Evolutionary conservation across 345 rosid species (phyloP).

Genomic region (Brassica cretica): DNA sequence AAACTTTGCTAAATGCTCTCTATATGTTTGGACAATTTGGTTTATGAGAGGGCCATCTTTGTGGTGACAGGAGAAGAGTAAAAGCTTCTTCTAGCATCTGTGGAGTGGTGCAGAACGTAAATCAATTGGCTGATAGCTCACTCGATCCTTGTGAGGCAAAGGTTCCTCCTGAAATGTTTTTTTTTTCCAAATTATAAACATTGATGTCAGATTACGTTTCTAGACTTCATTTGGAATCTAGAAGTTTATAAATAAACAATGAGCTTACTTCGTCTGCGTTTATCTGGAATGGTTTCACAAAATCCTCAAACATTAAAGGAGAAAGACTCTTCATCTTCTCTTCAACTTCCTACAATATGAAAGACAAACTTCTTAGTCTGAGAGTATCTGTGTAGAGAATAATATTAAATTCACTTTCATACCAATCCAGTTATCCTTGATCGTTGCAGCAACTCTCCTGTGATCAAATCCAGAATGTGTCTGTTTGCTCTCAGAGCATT

Average conservation of each 20-base stretch:
- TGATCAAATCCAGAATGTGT: constrained; percentile 70
- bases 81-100: constrained; percentile 46
- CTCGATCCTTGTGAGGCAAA: constrained; percentile 61
- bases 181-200: not conserved
- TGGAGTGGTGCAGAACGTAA: constrained; percentile 82
- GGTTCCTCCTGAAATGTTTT: constrained; percentile 62
- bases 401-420: constrained; percentile 13
- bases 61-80: not conserved
- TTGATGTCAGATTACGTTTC: not conserved
- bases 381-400: not conserved
- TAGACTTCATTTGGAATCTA: not conserved
- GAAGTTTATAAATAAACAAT: constrained; percentile 4
- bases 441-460: constrained; percentile 63
- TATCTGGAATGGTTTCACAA: constrained; percentile 81
- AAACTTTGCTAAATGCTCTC: constrained; percentile 1
- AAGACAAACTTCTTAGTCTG: constrained; percentile 13
- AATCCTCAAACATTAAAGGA: constrained; percentile 82
- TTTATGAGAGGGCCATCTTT: not conserved
- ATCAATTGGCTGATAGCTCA: constrained; percentile 73
- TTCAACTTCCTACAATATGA: constrained; percentile 69
- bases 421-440: constrained; percentile 97
- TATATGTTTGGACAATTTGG: not conserved
- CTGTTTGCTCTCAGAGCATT: constrained; percentile 70
- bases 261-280: constrained; percentile 61
- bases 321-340: constrained; percentile 63